Evolutionary conservation across 169 alveolate genomes (phyloP).

Genomic region (Theileria annulata): DNA sequence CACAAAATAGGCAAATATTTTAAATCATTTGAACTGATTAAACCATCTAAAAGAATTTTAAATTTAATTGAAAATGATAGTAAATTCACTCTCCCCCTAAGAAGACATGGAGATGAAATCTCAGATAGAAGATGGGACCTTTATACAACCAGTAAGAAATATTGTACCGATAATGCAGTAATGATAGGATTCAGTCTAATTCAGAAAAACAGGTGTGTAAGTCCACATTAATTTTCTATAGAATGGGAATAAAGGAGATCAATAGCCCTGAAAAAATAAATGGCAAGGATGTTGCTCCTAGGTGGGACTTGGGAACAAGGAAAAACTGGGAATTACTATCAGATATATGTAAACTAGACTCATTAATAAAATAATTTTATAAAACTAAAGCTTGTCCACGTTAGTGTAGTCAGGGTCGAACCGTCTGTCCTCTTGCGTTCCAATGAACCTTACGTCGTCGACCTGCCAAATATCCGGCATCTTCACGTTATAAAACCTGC

Average conservation of each 20-base stretch:
- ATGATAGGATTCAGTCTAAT: constrained; percentile 62
- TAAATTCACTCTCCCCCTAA: constrained; percentile 21
- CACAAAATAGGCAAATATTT: background rate
- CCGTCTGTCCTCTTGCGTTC: constrained; percentile 53
- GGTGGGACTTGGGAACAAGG: constrained; percentile 53
- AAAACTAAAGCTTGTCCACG: background rate
- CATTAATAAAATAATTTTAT: constrained; percentile 19
- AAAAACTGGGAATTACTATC: constrained; percentile 60
- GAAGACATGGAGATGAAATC: no score
- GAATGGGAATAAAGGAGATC: constrained; percentile 18
- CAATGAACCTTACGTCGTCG: constrained; percentile 58
- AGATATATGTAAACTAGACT: constrained; percentile 45
- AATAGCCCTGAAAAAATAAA: background rate
- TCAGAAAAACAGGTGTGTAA: constrained; percentile 53
- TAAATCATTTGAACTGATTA: background rate
- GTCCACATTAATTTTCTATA: background rate
- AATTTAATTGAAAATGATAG: constrained; percentile 12
- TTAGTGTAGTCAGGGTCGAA: constrained; percentile 30
- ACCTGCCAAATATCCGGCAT: constrained; percentile 42
- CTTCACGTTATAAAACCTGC: constrained; percentile 31
- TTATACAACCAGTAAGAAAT: constrained; percentile 38
- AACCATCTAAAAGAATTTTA: constrained; percentile 23
- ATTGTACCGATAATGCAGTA: constrained; percentile 64
- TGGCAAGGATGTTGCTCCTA: constrained; percentile 50
- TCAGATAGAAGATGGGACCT: constrained; percentile 32